Percentiles rank a stretch among this genome's conserved stretches.
Conservation (phyloP, 768 basidiomycete genomes). For the Suillus discolor region DNA sequence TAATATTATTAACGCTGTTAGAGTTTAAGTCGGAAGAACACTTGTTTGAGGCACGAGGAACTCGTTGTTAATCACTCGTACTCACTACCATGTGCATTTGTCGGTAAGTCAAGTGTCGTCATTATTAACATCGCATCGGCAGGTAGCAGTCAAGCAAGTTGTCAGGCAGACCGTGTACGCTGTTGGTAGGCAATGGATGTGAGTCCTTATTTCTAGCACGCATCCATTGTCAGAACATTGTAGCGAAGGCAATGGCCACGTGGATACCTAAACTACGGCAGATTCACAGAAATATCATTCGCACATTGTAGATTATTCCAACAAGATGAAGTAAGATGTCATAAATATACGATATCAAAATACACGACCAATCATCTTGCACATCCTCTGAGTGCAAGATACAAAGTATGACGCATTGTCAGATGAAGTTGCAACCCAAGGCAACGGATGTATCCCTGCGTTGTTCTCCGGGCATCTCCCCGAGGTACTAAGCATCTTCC, state of each 20-base stretch:
- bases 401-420: background rate
- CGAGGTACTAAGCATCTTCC: constrained; percentile 31
- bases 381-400: background rate
- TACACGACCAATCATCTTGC: background rate
- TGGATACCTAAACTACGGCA: background rate
- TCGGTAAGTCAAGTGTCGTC: background rate
- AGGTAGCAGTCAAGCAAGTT: background rate
- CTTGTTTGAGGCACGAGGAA: no score
- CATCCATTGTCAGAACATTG: background rate
- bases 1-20: background rate
- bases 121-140: background rate
- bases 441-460: background rate
- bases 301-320: constrained; percentile 1
- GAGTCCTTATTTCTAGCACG: background rate
- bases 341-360: background rate
- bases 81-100: background rate
- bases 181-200: background rate
- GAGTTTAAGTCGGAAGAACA: background rate
- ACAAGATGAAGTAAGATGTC: constrained; percentile 4
- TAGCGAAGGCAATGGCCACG: background rate
- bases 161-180: background rate
- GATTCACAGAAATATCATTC: background rate
- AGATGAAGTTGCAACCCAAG: background rate
- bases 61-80: background rate
- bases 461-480: background rate